Evolutionary conservation across 768 basidiomycete genomes (phyloP), one percentile per base, ranked within the genome.

Genomic region (Gymnopilus junonius): DNA sequence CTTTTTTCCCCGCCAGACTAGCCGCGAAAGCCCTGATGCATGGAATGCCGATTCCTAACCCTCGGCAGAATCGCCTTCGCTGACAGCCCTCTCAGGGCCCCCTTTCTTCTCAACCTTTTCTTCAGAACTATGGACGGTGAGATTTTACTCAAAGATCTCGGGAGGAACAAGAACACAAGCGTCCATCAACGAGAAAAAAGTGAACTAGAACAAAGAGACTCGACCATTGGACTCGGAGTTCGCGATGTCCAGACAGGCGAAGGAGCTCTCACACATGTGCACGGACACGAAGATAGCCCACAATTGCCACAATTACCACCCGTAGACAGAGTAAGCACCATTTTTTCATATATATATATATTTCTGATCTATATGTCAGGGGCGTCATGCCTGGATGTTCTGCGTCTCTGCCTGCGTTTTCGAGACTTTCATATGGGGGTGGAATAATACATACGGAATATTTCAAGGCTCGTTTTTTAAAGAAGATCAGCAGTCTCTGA

Each of bases 251-350:
- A 32, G 25, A 15, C 21, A 25, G 51, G n/a, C 14, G 34, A 20
- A 23, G 32, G 5, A 2, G 2, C 34, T 2, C 1, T 21, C 34
- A 14, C 10, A 12, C 14, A 3, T 23, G 17, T n/a, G n/a, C n/a
- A 53, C 12, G 51, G 17, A 35, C 4, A n/a, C 51, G 31, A n/a
- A 15, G 31, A 53, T 10, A 35, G 17, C 20, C 12, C 29, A 11
- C 32, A n/a, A n/a, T 12, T 10, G n/a, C n/a, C n/a, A n/a, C n/a
- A n/a, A n/a, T 39, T 64, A 48, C 58, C 63, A 25, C 63, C 58
- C 32, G 63, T 64, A 8, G 63, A 64, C 43, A 45, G 35, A 40
- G 63, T 64, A 53, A 48, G 63, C 23, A 4, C 21, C 4, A 21
- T 29, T 1, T 23, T 29, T 27, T 21, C 0, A 39, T 11, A 10